These are phyloP conservation scores for Tolypocladium album DNA, from an alignment of 2,329 filamentous ascomycete species.

Conservation along the genomic window DNA sequence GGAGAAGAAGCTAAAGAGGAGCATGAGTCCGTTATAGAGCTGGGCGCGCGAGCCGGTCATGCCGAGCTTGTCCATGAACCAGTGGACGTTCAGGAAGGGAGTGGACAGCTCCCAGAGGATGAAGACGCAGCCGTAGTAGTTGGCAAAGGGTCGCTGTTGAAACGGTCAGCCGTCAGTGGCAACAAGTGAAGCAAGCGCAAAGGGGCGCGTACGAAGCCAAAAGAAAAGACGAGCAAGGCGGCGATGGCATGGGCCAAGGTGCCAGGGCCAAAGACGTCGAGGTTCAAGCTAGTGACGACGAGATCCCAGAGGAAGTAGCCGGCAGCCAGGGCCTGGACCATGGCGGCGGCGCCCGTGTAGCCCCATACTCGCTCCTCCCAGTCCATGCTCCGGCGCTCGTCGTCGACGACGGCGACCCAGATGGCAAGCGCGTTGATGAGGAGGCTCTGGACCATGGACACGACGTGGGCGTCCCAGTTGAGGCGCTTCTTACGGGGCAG, in stretches of 20 bases:
- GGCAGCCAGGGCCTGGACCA: constrained; percentile 66
- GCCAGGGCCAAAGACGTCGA: constrained; percentile 64
- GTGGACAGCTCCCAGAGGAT: constrained; percentile 82
- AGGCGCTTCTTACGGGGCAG: constrained; percentile 50
- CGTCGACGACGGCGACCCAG: constrained; percentile 59
- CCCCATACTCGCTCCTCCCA: constrained; percentile 64
- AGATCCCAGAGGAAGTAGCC: constrained; percentile 85
- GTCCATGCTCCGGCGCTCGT: constrained; percentile 56
- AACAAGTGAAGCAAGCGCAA: neutral
- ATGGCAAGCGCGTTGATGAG: constrained; percentile 65
- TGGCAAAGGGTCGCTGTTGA: constrained; percentile 65
- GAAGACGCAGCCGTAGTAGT: constrained; percentile 72
- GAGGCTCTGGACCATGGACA: constrained; percentile 68
- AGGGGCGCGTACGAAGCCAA: constrained; percentile 61
- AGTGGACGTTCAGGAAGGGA: constrained; percentile 80
- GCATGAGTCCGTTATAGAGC: constrained; percentile 64
- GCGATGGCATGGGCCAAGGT: constrained; percentile 68
- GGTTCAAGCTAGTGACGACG: constrained; percentile 53
- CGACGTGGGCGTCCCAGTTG: constrained; percentile 81
- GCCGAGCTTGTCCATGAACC: constrained; percentile 81
- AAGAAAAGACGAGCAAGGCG: constrained; percentile 61
- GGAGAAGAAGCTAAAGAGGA: constrained; percentile 65
- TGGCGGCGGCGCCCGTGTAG: constrained; percentile 60
- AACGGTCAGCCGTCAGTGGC: constrained; percentile 1
- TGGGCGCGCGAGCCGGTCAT: constrained; percentile 67